A percentile compares a stretch with the other conserved stretches of the same genome.
Conservation (phyloP, 2,329 filamentous ascomycete genomes). For the Ophiosphaerella herpotricha region DNA sequence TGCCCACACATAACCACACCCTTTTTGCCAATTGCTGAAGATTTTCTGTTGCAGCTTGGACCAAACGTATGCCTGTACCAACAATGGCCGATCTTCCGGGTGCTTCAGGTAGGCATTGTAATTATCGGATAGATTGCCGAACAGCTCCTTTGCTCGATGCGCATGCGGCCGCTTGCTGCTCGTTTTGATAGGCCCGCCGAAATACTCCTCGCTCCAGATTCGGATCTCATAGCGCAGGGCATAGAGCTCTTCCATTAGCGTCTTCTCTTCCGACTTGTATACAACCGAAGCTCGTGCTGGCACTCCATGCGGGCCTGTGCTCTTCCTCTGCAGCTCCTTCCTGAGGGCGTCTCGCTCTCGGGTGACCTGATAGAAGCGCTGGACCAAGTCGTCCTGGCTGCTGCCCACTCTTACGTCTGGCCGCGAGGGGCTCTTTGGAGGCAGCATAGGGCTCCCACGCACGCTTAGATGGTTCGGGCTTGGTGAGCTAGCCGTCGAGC, state of each 20-base stretch:
- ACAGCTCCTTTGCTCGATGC: slow-evolving; percentile 38
- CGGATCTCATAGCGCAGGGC: slow-evolving; percentile 42
- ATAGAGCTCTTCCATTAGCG: slow-evolving; percentile 42
- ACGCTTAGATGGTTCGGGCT: slow-evolving; percentile 24
- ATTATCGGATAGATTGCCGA: slow-evolving; percentile 41
- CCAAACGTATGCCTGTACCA: slow-evolving; percentile 46
- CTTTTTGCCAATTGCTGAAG: slow-evolving; percentile 42
- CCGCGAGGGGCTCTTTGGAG: slow-evolving; percentile 43
- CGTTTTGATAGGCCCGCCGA: slow-evolving; percentile 31
- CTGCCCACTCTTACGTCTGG: slow-evolving; percentile 36
- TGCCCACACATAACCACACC: slow-evolving; percentile 45
- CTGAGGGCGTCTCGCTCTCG: slow-evolving; percentile 43
- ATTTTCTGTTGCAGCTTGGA: slow-evolving; percentile 43
- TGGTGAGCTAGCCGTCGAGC: slow-evolving; percentile 19
- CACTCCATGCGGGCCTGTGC: slow-evolving; percentile 36
- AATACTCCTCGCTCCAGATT: slow-evolving; percentile 43
- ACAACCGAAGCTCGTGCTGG: slow-evolving; percentile 29
- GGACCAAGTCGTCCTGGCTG: slow-evolving; percentile 44
- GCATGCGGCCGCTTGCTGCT: slow-evolving; percentile 39
- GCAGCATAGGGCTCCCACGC: slow-evolving; percentile 33
- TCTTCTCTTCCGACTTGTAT: slow-evolving; percentile 43
- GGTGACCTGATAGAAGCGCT: slow-evolving; percentile 46
- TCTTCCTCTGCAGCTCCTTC: slow-evolving; percentile 43
- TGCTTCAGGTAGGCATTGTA: slow-evolving; percentile 40
- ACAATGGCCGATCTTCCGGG: slow-evolving; percentile 35